Conservation (phyloP, 352 stramenopile species). For the Pythium insidiosum region DNA sequence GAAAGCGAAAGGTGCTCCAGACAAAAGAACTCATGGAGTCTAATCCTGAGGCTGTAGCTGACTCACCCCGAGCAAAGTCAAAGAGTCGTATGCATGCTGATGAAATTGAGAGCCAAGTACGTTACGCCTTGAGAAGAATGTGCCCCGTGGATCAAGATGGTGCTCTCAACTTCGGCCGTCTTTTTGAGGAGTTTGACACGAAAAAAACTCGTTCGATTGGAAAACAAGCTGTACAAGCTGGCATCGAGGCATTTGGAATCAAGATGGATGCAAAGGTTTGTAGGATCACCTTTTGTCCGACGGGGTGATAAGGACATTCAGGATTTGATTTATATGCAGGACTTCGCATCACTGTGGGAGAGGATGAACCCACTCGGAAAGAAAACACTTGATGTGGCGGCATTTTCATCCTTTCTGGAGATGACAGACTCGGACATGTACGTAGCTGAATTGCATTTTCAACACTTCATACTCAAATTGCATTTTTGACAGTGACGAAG, state of each 20-base stretch:
- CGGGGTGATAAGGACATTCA: background rate
- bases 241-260: conserved; percentile 62
- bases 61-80: conserved; percentile 30
- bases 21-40: conserved; percentile 49
- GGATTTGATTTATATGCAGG: conserved; percentile 16
- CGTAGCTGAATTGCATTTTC: background rate
- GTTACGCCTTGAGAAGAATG: conserved; percentile 56
- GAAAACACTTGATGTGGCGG: conserved; percentile 45
- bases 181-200: conserved; percentile 72
- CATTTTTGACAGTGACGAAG: conserved; percentile 35
- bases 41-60: conserved; percentile 20
- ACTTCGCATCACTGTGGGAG: conserved; percentile 59
- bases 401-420: conserved; percentile 60
- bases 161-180: conserved; percentile 54
- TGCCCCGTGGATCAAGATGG: conserved; percentile 72
- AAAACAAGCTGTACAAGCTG: conserved; percentile 33
- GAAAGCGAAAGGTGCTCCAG: conserved; percentile 23
- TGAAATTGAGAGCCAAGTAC: conserved; percentile 60
- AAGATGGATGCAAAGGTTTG: conserved; percentile 70
- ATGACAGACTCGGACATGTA: conserved; percentile 77
- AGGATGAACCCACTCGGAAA: conserved; percentile 52
- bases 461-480: background rate
- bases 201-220: conserved; percentile 51
- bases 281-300: background rate
- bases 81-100: conserved; percentile 49